These are phyloP conservation scores for Crassisporium funariophilum DNA, from an alignment of 768 basidiomycete species.

Conservation along the genomic window DNA sequence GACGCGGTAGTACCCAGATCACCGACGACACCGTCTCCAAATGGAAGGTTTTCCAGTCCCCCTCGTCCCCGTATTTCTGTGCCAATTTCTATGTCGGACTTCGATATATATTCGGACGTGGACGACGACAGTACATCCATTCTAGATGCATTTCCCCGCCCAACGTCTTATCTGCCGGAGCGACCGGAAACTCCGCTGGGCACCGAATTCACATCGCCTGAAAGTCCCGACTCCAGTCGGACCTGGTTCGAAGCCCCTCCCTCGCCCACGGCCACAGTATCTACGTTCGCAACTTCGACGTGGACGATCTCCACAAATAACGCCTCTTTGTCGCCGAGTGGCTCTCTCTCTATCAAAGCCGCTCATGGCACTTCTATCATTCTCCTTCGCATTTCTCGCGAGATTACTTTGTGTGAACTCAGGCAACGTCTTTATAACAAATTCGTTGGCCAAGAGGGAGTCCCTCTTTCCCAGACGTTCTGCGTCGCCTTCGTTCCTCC, in stretches of 20 bases:
- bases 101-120: slow-evolving; percentile 40
- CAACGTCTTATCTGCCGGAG: slow-evolving; percentile 36
- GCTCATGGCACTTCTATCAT: slow-evolving; percentile 61
- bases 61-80: slow-evolving; percentile 32
- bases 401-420: slow-evolving; percentile 47
- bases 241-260: slow-evolving; percentile 30
- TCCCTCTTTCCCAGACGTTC: slow-evolving; percentile 54
- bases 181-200: slow-evolving; percentile 30
- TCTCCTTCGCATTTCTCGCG: slow-evolving; percentile 53
- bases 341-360: slow-evolving; percentile 61
- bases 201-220: slow-evolving; percentile 7
- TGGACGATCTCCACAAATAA: slow-evolving; percentile 33
- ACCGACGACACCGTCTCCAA: slow-evolving; percentile 1
- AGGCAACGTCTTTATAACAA: slow-evolving; percentile 62
- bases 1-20: slow-evolving; percentile 56
- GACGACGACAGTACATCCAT: slow-evolving; percentile 35
- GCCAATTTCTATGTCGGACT: slow-evolving; percentile 41
- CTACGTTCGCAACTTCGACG: slow-evolving; percentile 29
- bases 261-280: slow-evolving; percentile 31
- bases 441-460: slow-evolving; percentile 61
- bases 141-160: slow-evolving; percentile 45
- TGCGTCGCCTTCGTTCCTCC: slow-evolving; percentile 53
- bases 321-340: slow-evolving; percentile 22
- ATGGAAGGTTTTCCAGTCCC: slow-evolving; percentile 1
- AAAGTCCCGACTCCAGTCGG: slow-evolving; percentile 14